phyloP scores from a whole-genome alignment of 176 grass and related monocot species.

The Carex cristatella region DNA sequence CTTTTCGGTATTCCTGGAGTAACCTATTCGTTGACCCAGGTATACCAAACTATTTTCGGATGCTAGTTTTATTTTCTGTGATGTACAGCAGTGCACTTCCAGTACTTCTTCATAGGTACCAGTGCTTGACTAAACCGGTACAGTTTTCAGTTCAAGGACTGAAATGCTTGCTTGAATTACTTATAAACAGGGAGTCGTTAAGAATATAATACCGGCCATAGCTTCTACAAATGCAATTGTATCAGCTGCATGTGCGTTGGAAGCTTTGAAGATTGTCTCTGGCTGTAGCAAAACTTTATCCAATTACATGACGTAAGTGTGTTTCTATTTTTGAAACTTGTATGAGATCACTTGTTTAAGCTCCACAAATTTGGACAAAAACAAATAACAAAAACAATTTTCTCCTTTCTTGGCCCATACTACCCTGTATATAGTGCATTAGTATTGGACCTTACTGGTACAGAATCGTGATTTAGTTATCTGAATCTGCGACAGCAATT shows the following conservation, averaged over 20 bases:
- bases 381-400: not conserved
- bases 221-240: constrained; percentile 97
- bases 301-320: constrained; percentile 93
- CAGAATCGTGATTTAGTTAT: not conserved
- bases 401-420: not conserved
- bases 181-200: constrained; percentile 78
- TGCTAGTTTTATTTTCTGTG: not conserved
- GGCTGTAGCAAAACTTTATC: constrained; percentile 97
- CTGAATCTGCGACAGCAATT: not conserved
- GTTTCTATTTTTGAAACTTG: not conserved
- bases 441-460: not conserved
- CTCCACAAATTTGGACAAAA: not conserved
- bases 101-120: not conserved
- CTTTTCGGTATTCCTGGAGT: constrained; percentile 96
- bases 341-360: not conserved
- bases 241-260: constrained; percentile 89
- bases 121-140: not conserved
- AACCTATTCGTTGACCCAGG: constrained; percentile 97
- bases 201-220: constrained; percentile 99
- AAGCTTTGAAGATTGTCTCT: constrained; percentile 91
- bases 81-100: not conserved
- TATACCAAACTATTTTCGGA: constrained; percentile 31
- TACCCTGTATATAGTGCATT: not conserved
- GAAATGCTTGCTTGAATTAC: constrained; percentile 2
- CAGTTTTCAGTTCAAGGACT: not conserved